Evolutionary conservation across 495 filamentous ascomycete genomes (phyloP).

Genomic region (Annulohypoxylon stygium): DNA sequence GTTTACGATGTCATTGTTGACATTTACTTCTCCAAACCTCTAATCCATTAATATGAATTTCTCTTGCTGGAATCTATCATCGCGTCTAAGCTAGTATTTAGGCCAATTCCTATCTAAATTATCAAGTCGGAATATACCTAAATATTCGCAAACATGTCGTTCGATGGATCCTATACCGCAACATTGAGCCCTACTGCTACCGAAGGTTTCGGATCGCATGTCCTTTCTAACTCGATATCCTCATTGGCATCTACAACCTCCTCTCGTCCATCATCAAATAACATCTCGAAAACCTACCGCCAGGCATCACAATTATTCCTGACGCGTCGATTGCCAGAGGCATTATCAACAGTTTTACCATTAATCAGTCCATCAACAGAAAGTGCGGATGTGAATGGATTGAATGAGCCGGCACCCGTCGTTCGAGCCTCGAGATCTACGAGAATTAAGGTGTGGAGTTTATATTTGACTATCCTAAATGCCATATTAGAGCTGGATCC

Average conservation of each 20-base stretch:
- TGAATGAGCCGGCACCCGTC: slow-evolving; percentile 72
- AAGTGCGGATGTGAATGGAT: slow-evolving; percentile 52
- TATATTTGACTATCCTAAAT: slow-evolving; percentile 94
- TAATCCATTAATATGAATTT: slow-evolving; percentile 21
- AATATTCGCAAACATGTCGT: slow-evolving; percentile 53
- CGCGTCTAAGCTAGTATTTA: slow-evolving; percentile 37
- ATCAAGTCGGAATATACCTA: slow-evolving; percentile 9
- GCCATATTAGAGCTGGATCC: slow-evolving; percentile 86
- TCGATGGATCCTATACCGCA: slow-evolving; percentile 56
- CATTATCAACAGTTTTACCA: slow-evolving; percentile 83
- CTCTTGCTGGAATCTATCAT: slow-evolving; percentile 26
- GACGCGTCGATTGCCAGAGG: slow-evolving; percentile 90
- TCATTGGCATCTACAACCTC: slow-evolving; percentile 60
- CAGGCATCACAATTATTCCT: slow-evolving; percentile 92
- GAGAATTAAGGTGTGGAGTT: slow-evolving; percentile 94
- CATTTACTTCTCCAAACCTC: slow-evolving; percentile 20
- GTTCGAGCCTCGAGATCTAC: slow-evolving; percentile 78
- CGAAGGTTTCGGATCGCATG: slow-evolving; percentile 50
- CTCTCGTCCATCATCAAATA: slow-evolving; percentile 69
- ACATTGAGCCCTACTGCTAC: slow-evolving; percentile 52
- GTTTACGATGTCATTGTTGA: slow-evolving; percentile 25
- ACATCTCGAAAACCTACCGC: slow-evolving; percentile 86
- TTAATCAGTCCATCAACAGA: slow-evolving; percentile 70
- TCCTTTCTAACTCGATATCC: slow-evolving; percentile 62
- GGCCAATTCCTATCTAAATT: slow-evolving; percentile 27